Percentiles rank a stretch among this genome's conserved stretches.
These are phyloP conservation scores for Hymenoscyphus fructigenus DNA, from an alignment of 2,329 filamentous ascomycete genomes.

Conservation along the genomic window DNA sequence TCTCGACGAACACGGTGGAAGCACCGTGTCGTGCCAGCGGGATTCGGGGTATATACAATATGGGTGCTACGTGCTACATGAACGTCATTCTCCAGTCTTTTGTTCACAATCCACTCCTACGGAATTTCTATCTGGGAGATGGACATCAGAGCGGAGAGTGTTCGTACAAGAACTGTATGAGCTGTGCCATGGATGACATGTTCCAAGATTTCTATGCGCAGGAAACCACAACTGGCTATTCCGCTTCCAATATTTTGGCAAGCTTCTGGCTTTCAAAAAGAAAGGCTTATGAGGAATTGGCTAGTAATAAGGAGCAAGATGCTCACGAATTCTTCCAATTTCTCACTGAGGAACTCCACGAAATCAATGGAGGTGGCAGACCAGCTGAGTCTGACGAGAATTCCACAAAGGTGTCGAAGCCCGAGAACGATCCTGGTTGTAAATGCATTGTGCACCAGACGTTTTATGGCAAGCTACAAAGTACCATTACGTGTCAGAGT, in stretches of 20 bases:
- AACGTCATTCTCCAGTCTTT: conserved; percentile 93
- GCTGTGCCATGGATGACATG: conserved; percentile 71
- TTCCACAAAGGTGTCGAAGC: conserved; percentile 27
- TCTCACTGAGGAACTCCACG: conserved; percentile 85
- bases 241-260: conserved; percentile 83
- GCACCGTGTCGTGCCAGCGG: conserved; percentile 85
- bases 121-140: conserved; percentile 89
- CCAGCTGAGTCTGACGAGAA: conserved; percentile 25
- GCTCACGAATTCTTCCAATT: conserved; percentile 98
- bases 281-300: conserved; percentile 69
- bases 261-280: conserved; percentile 86
- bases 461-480: conserved; percentile 89
- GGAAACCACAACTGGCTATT: conserved; percentile 85
- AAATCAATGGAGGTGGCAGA: conserved; percentile 65
- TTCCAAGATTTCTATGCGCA: conserved; percentile 69
- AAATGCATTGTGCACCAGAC: conserved; percentile 91
- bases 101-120: conserved; percentile 87
- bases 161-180: conserved; percentile 59
- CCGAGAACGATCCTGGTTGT: conserved; percentile 50
- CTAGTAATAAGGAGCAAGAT: conserved; percentile 93
- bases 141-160: conserved; percentile 82
- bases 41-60: conserved; percentile 90
- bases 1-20: conserved; percentile 73
- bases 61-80: conserved; percentile 98
- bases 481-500: conserved; percentile 85